Base-by-base conservation (phyloP, 1,284 basidiomycete genomes). In the Austropuccinia psidii region DNA sequence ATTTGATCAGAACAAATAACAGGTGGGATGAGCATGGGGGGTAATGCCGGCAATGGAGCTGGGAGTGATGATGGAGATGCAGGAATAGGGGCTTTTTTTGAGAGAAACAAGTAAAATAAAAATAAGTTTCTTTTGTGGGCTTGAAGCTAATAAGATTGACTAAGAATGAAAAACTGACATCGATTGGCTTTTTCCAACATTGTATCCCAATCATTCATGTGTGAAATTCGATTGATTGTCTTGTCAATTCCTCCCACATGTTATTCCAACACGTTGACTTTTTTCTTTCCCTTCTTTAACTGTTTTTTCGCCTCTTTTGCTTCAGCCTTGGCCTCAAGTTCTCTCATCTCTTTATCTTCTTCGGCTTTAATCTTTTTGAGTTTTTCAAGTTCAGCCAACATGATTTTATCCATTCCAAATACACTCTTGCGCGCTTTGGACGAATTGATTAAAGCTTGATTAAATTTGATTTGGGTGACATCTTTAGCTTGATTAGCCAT, bases 361-460 rank as follows among this genome's bases (percentile, higher is more conserved):
- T 29, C 37, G n/a, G 57, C 69, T 35, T 73, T 73, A 35, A 73
- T 73, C 39, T 31, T 49, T 49, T 73, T 73, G 21, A 73, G 37
- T 60, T 73, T 73, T 50, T 62, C 58, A 21, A 73, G 49, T 52
- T 73, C 69, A 24, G 47, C 47, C n/a, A 39, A 33, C 69, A 73
- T 73, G 45, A 73, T 50, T 39, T 37, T 49, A n/a, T 73, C 69
- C 58, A 54, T 73, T 41, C 69, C 69, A 62, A 73, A 73, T 21
- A 73, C 69, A 37, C 45, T 62, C 33, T 73, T 47, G 33, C 69
- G 57, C 8, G 69, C 69, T 62, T 60, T 58, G 31, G 69, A 61
- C 50, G 69, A 73, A 37, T 50, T 27, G 29, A 62, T 45, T 21
- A 73, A 39, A 9, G 69, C 69, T 39, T 62, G 58, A 54, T 29